Conservation (phyloP, 331 rosid species). For the Saraca asoca region DNA sequence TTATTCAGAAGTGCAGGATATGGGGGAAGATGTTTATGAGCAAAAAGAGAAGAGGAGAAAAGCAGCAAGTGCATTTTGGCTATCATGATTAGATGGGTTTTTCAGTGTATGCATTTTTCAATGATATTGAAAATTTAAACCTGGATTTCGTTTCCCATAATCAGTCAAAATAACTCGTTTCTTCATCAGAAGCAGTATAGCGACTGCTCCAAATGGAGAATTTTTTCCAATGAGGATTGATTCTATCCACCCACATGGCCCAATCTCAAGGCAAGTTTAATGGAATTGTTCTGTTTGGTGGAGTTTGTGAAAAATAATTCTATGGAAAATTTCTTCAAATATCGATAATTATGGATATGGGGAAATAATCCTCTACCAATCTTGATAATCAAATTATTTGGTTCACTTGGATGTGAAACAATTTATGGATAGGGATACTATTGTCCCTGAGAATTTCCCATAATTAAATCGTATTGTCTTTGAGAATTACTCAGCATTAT, state of each 20-base stretch:
- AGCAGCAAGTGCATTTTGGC: neutral
- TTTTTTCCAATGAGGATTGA: neutral
- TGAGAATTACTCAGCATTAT: neutral
- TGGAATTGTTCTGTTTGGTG: neutral
- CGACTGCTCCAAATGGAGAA: too few species aligned
- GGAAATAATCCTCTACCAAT: too few species aligned
- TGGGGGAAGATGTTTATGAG: conserved; percentile 88
- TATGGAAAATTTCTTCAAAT: conserved; percentile 21
- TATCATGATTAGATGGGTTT: conserved; percentile 1
- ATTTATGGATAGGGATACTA: conserved; percentile 17
- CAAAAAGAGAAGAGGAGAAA: conserved; percentile 15
- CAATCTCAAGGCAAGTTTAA: neutral
- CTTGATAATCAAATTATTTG: too few species aligned
- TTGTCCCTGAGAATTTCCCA: neutral
- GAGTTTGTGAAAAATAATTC: too few species aligned
- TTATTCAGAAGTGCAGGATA: conserved; percentile 87
- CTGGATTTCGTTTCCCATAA: neutral
- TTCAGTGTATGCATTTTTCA: conserved; percentile 19
- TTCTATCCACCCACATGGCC: conserved; percentile 22
- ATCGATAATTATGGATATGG: neutral
- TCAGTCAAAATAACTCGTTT: conserved; percentile 13
- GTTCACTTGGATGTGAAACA: conserved; percentile 24
- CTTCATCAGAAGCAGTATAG: too few species aligned
- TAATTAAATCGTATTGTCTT: too few species aligned
- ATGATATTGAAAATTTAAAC: conserved; percentile 5